These are phyloP conservation scores for Globisporangium canariense DNA, from an alignment of 352 stramenopile genomes.

Conservation along the genomic window DNA sequence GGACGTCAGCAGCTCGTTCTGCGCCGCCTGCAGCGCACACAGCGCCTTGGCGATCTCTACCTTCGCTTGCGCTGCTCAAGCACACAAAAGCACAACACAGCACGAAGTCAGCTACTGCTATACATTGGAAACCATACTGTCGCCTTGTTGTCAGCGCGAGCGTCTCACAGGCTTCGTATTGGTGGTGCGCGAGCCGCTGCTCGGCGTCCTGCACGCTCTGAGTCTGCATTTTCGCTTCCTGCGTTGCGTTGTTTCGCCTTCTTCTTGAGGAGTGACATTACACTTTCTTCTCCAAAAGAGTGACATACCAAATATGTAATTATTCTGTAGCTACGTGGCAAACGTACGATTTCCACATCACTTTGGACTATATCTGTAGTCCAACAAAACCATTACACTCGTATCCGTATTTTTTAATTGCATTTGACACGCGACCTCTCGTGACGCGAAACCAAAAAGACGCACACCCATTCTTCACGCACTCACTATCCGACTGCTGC, in stretches of 20 bases:
- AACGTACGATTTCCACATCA: no score
- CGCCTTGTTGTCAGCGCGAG: background rate
- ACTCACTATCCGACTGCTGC: background rate
- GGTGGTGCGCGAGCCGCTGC: conserved; percentile 29
- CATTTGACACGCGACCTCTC: background rate
- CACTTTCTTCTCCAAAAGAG: background rate
- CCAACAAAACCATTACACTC: background rate
- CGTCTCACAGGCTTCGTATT: conserved; percentile 19
- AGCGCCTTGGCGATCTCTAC: conserved; percentile 34
- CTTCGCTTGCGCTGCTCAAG: conserved; percentile 20
- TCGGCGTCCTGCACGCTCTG: conserved; percentile 27
- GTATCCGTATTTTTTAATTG: background rate
- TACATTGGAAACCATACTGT: background rate
- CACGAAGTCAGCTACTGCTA: background rate
- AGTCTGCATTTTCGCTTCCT: conserved; percentile 4
- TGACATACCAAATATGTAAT: no score
- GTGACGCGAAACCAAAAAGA: background rate
- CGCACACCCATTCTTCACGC: background rate
- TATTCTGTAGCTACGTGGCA: no score
- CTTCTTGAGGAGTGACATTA: background rate
- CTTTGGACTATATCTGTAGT: background rate
- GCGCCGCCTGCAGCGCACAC: conserved; percentile 32
- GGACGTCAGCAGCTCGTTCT: conserved; percentile 37
- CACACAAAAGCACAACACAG: background rate
- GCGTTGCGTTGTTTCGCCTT: background rate